These are phyloP conservation scores for Postia placenta DNA, from an alignment of 768 basidiomycete genomes.

Conservation along the genomic window DNA sequence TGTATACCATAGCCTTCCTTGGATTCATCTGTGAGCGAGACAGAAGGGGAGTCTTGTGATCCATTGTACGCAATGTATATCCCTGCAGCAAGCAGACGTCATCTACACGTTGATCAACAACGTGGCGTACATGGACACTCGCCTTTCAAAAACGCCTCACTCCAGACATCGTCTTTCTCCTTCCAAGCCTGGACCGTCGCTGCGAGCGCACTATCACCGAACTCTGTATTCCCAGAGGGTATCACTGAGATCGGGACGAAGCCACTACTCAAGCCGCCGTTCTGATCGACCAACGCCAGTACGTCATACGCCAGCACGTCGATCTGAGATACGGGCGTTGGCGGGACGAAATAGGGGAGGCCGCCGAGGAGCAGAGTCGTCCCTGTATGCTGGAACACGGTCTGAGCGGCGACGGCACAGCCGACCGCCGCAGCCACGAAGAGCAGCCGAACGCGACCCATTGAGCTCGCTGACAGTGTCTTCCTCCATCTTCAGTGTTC, in stretches of 20 bases:
- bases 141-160: constrained; percentile 16
- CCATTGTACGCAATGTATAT: constrained; percentile 18
- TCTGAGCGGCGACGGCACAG: constrained; percentile 1
- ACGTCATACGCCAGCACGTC: not conserved
- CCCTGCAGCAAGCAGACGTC: constrained; percentile 7
- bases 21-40: constrained; percentile 3
- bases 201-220: constrained; percentile 12
- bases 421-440: too few species aligned
- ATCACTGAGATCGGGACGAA: constrained; percentile 23
- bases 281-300: not conserved
- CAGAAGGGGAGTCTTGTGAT: constrained; percentile 1
- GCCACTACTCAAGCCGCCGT: constrained; percentile 1
- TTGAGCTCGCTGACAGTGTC: too few species aligned
- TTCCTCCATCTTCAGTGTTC: too few species aligned
- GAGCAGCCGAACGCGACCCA: too few species aligned
- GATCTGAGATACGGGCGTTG: constrained; percentile 13
- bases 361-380: constrained; percentile 11
- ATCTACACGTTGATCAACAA: not conserved
- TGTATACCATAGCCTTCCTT: constrained; percentile 11
- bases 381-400: constrained; percentile 10
- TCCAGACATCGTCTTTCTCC: constrained; percentile 22
- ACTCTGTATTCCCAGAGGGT: constrained; percentile 8
- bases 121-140: not conserved
- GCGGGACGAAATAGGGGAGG: constrained; percentile 15
- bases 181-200: constrained; percentile 10